A percentile compares a stretch with the other conserved stretches of the same genome.
These are phyloP conservation scores for Colletotrichum magnum DNA, from an alignment of 2,329 filamentous ascomycete genomes.

Conservation along the genomic window DNA sequence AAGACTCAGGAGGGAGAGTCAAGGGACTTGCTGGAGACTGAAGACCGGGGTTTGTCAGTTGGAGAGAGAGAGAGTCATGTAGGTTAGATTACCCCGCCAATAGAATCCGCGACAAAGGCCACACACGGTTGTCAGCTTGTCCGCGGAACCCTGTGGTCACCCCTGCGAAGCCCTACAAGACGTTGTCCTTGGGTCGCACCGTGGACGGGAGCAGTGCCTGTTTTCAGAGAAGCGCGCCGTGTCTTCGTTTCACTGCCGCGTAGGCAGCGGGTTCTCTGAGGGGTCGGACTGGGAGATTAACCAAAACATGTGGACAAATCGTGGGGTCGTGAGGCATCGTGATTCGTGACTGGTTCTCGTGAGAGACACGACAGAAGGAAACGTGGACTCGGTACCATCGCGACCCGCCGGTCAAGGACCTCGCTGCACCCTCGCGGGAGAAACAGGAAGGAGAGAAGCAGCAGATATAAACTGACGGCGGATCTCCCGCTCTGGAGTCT, in stretches of 20 bases:
- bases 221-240: conserved; percentile 35
- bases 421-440: conserved; percentile 2
- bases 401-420: conserved; percentile 20
- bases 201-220: conserved; percentile 14
- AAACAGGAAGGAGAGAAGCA: conserved; percentile 23
- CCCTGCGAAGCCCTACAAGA: conserved; percentile 32
- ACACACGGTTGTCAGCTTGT: conserved; percentile 22
- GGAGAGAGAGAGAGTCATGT: background rate
- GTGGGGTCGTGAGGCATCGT: conserved; percentile 34
- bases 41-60: no score
- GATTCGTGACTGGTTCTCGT: conserved; percentile 32
- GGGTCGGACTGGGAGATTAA: conserved; percentile 35
- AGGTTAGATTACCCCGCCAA: conserved; percentile 34
- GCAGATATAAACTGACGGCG: conserved; percentile 33
- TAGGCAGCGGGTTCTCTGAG: conserved; percentile 33
- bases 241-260: conserved; percentile 25
- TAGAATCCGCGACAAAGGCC: conserved; percentile 31
- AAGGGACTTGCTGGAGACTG: no score
- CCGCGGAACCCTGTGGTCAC: conserved; percentile 29
- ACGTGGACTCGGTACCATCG: conserved; percentile 28
- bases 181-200: conserved; percentile 27
- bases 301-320: conserved; percentile 25
- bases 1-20: background rate
- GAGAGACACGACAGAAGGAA: conserved; percentile 13
- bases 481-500: conserved; percentile 26